These are phyloP conservation scores for Venturia aucupariae DNA, from an alignment of 2,329 filamentous ascomycete species.

Conservation along the genomic window DNA sequence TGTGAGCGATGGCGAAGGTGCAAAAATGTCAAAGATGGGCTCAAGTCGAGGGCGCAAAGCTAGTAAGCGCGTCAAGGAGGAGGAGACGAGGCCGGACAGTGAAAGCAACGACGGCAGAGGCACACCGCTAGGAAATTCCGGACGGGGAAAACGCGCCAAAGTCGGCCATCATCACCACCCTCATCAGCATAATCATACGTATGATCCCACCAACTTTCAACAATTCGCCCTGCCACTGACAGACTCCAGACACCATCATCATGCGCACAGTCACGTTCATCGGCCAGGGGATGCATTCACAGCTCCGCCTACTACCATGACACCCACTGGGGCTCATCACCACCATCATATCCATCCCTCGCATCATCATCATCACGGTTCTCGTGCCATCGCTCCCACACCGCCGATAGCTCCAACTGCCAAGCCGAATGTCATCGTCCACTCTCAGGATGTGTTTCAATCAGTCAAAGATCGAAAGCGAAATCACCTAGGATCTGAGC, in stretches of 20 bases:
- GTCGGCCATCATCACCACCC: slow-evolving; percentile 52
- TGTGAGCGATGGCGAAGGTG: slow-evolving; percentile 16
- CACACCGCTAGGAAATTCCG: slow-evolving; percentile 48
- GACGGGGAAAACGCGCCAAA: slow-evolving; percentile 59
- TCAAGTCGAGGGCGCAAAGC: slow-evolving; percentile 26
- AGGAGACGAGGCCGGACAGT: slow-evolving; percentile 54
- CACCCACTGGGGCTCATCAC: slow-evolving; percentile 29
- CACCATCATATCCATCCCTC: slow-evolving; percentile 25
- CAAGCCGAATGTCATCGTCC: slow-evolving; percentile 57
- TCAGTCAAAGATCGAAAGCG: slow-evolving; percentile 62
- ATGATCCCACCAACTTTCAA: slow-evolving; percentile 21
- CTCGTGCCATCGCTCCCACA: slow-evolving; percentile 18
- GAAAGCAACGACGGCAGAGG: slow-evolving; percentile 53
- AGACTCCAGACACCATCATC: slow-evolving; percentile 39
- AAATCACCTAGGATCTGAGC: slow-evolving; percentile 71
- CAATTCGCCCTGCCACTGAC: slow-evolving; percentile 18
- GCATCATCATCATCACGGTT: slow-evolving; percentile 30
- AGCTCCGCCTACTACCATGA: slow-evolving; percentile 23
- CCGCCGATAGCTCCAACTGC: slow-evolving; percentile 33
- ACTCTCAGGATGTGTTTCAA: slow-evolving; percentile 61
- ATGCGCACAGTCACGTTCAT: slow-evolving; percentile 40
- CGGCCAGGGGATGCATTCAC: slow-evolving; percentile 16
- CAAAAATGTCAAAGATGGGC: slow-evolving; percentile 25
- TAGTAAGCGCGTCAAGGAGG: slow-evolving; percentile 51
- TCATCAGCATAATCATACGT: slow-evolving; percentile 39